phyloP scores from a whole-genome alignment of 1,284 basidiomycete genomes.

The Trichosporon sp. region DNA sequence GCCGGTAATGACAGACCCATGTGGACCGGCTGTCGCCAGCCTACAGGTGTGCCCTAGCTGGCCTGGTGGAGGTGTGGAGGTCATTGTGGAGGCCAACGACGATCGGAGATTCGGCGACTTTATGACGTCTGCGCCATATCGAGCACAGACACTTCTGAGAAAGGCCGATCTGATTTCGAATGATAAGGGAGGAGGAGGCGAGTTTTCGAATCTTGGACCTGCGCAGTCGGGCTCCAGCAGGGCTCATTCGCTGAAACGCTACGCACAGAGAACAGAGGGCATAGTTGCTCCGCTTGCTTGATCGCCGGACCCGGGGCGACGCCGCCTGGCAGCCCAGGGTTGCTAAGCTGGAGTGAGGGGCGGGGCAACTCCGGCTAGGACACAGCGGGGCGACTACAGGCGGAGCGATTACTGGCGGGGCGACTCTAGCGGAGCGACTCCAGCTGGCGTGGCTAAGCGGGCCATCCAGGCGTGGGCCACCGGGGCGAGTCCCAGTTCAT shows the following conservation, averaged over 20 bases:
- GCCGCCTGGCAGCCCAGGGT: not conserved
- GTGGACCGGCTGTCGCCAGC: too few species aligned
- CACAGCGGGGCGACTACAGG: too few species aligned
- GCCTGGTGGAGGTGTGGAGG: too few species aligned
- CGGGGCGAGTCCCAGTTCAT: too few species aligned
- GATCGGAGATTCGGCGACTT: slow-evolving; percentile 1
- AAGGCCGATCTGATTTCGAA: not conserved
- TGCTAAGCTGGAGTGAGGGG: too few species aligned
- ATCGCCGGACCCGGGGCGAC: not conserved
- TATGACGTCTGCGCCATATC: not conserved
- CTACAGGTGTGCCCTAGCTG: too few species aligned
- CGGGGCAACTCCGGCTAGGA: too few species aligned
- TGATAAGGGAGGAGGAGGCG: not conserved
- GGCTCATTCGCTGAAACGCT: not conserved
- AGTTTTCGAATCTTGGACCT: not conserved
- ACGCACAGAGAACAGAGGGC: not conserved
- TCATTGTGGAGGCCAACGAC: not conserved
- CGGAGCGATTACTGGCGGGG: too few species aligned
- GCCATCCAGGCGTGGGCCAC: too few species aligned
- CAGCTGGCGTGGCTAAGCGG: too few species aligned
- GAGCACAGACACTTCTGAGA: not conserved
- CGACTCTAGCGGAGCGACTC: too few species aligned
- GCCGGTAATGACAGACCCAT: too few species aligned
- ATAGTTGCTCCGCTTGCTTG: not conserved
- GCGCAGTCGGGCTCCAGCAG: not conserved